Evolutionary conservation across 2,329 filamentous ascomycete genomes (phyloP).

Genomic region (Allantophomopsis lycopodina): DNA sequence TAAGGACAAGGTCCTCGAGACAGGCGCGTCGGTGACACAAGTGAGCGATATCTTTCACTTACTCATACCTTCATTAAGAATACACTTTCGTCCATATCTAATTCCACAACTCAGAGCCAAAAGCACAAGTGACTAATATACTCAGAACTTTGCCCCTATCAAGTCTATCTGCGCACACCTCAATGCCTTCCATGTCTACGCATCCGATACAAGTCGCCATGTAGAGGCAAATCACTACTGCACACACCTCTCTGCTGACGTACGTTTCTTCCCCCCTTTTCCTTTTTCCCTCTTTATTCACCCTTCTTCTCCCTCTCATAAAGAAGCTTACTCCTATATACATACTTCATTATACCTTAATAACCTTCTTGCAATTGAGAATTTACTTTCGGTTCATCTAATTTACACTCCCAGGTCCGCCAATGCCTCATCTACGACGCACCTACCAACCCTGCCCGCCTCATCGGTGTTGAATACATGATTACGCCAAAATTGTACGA

Average conservation of each 20-base stretch:
- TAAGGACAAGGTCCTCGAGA: constrained; percentile 45
- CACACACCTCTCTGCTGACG: constrained; percentile 57
- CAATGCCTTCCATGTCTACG: constrained; percentile 78
- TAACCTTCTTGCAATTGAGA: too few species aligned
- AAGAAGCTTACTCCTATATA: too few species aligned
- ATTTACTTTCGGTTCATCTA: too few species aligned
- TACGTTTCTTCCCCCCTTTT: constrained; percentile 28
- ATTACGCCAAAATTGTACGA: constrained; percentile 55
- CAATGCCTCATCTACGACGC: constrained; percentile 81
- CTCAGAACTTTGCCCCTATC: constrained; percentile 52
- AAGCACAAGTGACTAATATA: not conserved
- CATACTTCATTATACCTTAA: too few species aligned
- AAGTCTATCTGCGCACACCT: constrained; percentile 70
- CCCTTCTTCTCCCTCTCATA: not conserved
- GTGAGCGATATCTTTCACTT: constrained; percentile 14
- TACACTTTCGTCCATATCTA: too few species aligned
- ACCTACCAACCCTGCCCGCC: constrained; percentile 46
- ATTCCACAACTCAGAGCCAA: too few species aligned
- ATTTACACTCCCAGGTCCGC: constrained; percentile 48
- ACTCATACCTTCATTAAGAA: too few species aligned
- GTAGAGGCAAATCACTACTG: constrained; percentile 83
- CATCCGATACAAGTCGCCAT: constrained; percentile 48
- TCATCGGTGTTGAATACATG: constrained; percentile 72
- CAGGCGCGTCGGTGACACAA: constrained; percentile 45
- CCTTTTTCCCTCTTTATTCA: not conserved